Evolutionary conservation across 441 rosid genomes (phyloP), one percentile per base, ranked within the genome.

Genomic region (Adansonia madagascariensis): DNA sequence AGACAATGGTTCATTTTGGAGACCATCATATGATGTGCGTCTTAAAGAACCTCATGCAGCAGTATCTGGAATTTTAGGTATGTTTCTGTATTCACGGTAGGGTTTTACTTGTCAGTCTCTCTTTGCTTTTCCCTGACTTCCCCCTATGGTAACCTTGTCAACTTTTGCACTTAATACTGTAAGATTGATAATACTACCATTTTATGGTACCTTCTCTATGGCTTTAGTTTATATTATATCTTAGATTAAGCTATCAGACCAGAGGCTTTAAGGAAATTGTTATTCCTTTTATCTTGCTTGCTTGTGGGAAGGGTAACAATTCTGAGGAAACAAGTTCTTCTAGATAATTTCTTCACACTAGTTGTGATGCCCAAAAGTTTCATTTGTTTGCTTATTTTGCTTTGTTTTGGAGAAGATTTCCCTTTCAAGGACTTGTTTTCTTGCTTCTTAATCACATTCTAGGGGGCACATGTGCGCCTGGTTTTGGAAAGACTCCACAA

Each of bases 21-120:
- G 27, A 67, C 86, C 85, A 7, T 75, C 98, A 61, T 94, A 90
- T 44, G 95, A 92, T 86, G 10, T 79, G 24, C 87, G 90, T 9
- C 90, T 91, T 14, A 81, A 73, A 49, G 93, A 91, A 75, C 97
- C 98, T 74, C 97, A 86, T 84, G 84, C 94, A 67, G 85, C 93
- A 10, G 76, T 94, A 75, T 92, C 95, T 53, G 91, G 91, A 80
- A 83, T 90, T 27, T 1, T 27, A 27, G 31, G 31, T 27, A 27
- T 27, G 31, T 27, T 27, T 27, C 31, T 27, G 31, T 27, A 27
- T 27, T 27, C 31, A 27, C 31, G 31, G 31, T 27, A 27, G 1
- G 31, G 31, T 27, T 27, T 27, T 27, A 27, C 31, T 27, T 27
- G 1, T 27, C 31, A 27, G 31, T 27, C 31, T 27, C 31, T 27